Evolutionary conservation across 805 yeast genomes (phyloP).

Genomic region (Teunomyces stri): DNA sequence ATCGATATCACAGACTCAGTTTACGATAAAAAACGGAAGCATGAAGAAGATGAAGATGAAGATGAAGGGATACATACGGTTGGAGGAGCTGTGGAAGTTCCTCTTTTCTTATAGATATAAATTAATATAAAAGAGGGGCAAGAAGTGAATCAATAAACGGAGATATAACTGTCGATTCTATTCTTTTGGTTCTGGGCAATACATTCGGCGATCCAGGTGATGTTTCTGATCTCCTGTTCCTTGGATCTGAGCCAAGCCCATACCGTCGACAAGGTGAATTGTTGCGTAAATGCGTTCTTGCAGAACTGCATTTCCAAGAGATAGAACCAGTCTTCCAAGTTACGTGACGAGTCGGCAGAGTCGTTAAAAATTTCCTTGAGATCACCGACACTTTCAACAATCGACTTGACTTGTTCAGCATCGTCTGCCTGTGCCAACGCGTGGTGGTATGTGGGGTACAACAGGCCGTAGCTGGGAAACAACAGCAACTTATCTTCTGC

Average conservation of each 20-base stretch:
- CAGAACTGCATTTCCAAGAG: constrained; percentile 89
- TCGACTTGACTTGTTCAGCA: constrained; percentile 71
- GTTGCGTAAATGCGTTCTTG: constrained; percentile 93
- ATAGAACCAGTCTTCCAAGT: constrained; percentile 92
- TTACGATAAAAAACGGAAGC: constrained; percentile 2
- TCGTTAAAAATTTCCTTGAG: constrained; percentile 56
- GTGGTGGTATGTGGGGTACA: constrained; percentile 67
- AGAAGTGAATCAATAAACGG: constrained; percentile 57
- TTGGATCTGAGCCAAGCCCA: constrained; percentile 97
- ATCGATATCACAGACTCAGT: constrained; percentile 6
- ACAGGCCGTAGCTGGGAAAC: constrained; percentile 79
- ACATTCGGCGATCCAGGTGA: constrained; percentile 99
- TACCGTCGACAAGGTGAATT: constrained; percentile 81
- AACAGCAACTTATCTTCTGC: constrained; percentile 66
- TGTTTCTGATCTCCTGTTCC: constrained; percentile 95
- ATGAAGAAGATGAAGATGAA: constrained; percentile 4
- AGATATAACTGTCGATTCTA: constrained; percentile 84
- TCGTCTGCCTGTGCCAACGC: constrained; percentile 78
- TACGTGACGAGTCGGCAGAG: constrained; percentile 41
- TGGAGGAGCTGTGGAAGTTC: constrained; percentile 46
- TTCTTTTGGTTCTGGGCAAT: constrained; percentile 98
- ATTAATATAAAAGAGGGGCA: neutral
- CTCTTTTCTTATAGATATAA: constrained; percentile 34
- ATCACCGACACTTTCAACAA: constrained; percentile 64
- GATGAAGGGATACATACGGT: constrained; percentile 22